Evolutionary conservation across 164 flowering plant genomes (phyloP).

Genomic region (Stephania japonica): DNA sequence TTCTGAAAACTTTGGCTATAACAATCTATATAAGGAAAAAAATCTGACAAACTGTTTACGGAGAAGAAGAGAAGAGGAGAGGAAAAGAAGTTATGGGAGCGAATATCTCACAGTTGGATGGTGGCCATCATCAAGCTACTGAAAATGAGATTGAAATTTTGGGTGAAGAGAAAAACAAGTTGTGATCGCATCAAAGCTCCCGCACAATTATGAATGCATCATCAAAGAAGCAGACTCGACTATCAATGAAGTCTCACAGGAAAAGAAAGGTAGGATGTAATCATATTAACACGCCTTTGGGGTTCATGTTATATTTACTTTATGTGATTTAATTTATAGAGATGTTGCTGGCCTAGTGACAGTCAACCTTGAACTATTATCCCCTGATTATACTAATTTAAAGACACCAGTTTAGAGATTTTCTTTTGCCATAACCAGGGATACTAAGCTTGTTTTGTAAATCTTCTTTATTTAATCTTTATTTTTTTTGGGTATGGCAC

Average conservation of each 20-base stretch:
- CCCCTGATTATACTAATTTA: too few species aligned
- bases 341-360: too few species aligned
- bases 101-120: not conserved
- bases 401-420: too few species aligned
- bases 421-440: too few species aligned
- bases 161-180: not conserved
- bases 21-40: not conserved
- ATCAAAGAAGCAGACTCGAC: conserved; percentile 37
- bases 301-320: not conserved
- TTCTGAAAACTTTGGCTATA: too few species aligned
- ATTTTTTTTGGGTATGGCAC: too few species aligned
- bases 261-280: conserved; percentile 35
- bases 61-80: not conserved
- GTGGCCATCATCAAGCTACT: not conserved
- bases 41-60: not conserved
- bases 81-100: not conserved
- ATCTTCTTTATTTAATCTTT: too few species aligned
- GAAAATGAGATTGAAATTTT: not conserved
- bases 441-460: too few species aligned
- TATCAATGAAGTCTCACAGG: conserved; percentile 20
- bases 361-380: too few species aligned
- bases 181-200: conserved; percentile 14
- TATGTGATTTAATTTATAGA: not conserved
- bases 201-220: conserved; percentile 39
- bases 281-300: too few species aligned